Evolutionary conservation across 495 filamentous ascomycete species (phyloP).

Genomic region (Penicillium cinerascens): DNA sequence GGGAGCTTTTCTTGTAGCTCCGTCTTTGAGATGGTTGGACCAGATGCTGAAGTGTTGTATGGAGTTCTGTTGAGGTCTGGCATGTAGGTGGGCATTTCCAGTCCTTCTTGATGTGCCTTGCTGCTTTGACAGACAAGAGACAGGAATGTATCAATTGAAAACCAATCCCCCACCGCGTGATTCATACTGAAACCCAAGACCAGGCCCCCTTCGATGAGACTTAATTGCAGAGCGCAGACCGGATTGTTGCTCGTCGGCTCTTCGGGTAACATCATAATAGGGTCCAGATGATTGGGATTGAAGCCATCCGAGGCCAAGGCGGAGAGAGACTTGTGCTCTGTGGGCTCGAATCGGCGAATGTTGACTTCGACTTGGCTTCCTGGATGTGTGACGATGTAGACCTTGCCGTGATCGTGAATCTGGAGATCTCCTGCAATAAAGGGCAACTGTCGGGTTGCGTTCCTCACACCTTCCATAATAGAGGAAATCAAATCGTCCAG

Average conservation of each 20-base stretch:
- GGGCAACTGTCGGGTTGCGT: slow-evolving; percentile 20
- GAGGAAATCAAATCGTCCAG: slow-evolving; percentile 11
- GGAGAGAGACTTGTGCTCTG: slow-evolving; percentile 14
- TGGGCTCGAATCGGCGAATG: slow-evolving; percentile 10
- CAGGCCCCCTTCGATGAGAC: slow-evolving; percentile 22
- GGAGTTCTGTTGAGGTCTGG: slow-evolving; percentile 21
- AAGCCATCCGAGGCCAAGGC: slow-evolving; percentile 14
- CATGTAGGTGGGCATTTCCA: slow-evolving; percentile 11
- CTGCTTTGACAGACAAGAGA: slow-evolving; percentile 22
- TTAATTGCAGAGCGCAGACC: slow-evolving; percentile 23
- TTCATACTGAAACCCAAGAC: slow-evolving; percentile 18
- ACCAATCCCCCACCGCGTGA: slow-evolving; percentile 27
- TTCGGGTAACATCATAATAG: slow-evolving; percentile 10
- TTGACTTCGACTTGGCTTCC: slow-evolving; percentile 10
- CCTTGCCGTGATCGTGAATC: slow-evolving; percentile 16
- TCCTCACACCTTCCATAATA: slow-evolving; percentile 15
- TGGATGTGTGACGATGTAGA: slow-evolving; percentile 8
- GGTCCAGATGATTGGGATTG: slow-evolving; percentile 11
- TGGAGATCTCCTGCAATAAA: slow-evolving; percentile 23
- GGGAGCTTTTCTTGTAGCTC: slow-evolving; percentile 11
- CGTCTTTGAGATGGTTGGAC: slow-evolving; percentile 3
- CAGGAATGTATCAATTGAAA: slow-evolving; percentile 22
- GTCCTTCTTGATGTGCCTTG: slow-evolving; percentile 14
- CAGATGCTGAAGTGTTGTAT: slow-evolving; percentile 12
- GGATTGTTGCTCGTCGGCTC: slow-evolving; percentile 2